Percentiles rank a stretch among this genome's conserved stretches.
phyloP scores from a whole-genome alignment of 352 stramenopile species.

The Plasmopara halstedii region DNA sequence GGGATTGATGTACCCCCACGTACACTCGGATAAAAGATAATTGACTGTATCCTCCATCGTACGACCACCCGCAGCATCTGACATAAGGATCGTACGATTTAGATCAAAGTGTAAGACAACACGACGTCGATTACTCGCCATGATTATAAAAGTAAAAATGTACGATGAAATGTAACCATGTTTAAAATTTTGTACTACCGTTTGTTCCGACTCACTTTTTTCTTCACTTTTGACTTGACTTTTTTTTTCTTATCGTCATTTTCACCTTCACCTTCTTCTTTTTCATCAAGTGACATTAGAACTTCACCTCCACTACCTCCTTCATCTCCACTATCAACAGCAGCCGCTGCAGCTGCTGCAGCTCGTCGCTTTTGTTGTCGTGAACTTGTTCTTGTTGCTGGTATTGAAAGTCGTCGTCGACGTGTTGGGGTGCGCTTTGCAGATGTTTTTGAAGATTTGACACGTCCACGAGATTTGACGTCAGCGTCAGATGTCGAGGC shows the following conservation, averaged over 20 bases:
- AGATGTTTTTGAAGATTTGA: constrained; percentile 15
- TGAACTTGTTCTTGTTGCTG: constrained; percentile 56
- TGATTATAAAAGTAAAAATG: constrained; percentile 8
- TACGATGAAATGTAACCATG: not conserved
- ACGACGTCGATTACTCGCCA: constrained; percentile 23
- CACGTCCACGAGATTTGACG: constrained; percentile 18
- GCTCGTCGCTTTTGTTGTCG: constrained; percentile 53
- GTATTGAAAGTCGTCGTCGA: constrained; percentile 35
- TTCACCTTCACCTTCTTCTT: constrained; percentile 13
- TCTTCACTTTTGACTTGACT: constrained; percentile 37
- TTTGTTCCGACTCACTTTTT: constrained; percentile 52
- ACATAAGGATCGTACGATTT: constrained; percentile 87
- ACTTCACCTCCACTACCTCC: constrained; percentile 24
- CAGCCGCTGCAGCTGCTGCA: constrained; percentile 29
- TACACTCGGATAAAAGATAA: constrained; percentile 78
- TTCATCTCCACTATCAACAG: constrained; percentile 23
- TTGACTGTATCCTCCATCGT: constrained; percentile 87
- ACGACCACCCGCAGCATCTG: constrained; percentile 75
- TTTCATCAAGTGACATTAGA: constrained; percentile 12
- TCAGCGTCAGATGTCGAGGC: constrained; percentile 46
- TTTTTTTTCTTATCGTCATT: constrained; percentile 26
- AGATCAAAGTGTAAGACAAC: constrained; percentile 85
- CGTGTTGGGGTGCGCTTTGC: constrained; percentile 30
- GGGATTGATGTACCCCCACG: constrained; percentile 54
- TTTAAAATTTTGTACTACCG: too few relatives aligned